Evolutionary conservation across 169 alveolate species (phyloP).

Genomic region (Plasmodium cynomolgi): DNA sequence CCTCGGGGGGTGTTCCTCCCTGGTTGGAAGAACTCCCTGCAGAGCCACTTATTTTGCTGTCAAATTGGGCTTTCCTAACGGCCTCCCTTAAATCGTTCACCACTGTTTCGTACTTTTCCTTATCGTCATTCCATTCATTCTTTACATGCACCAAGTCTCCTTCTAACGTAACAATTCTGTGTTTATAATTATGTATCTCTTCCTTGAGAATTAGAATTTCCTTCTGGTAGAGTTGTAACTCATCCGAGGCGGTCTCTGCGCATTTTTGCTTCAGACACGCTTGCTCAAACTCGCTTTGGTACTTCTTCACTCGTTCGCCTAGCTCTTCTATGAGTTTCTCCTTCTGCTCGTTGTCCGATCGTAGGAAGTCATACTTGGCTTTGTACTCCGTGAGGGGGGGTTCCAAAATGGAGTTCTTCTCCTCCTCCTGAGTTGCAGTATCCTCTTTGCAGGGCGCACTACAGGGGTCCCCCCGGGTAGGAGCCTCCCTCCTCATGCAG

Average conservation of each 20-base stretch:
- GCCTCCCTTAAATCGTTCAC: slow-evolving; percentile 39
- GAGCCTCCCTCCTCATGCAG: background rate
- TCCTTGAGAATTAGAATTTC: slow-evolving; percentile 56
- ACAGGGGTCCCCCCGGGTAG: background rate
- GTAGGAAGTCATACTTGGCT: slow-evolving; percentile 3
- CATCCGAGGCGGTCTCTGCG: slow-evolving; percentile 16
- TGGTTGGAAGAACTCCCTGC: background rate
- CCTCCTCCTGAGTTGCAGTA: background rate
- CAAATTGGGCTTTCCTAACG: slow-evolving; percentile 21
- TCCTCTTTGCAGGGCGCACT: background rate
- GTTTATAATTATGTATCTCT: slow-evolving; percentile 44
- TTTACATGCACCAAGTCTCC: slow-evolving; percentile 23
- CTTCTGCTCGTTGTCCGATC: slow-evolving; percentile 41
- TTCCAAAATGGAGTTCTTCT: background rate
- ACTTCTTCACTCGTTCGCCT: slow-evolving; percentile 18
- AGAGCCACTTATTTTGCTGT: slow-evolving; percentile 15
- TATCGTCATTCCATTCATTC: slow-evolving; percentile 45
- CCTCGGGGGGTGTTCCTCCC: background rate
- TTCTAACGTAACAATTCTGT: slow-evolving; percentile 11
- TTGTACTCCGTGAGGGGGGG: background rate
- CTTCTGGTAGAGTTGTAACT: slow-evolving; percentile 14
- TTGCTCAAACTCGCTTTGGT: slow-evolving; percentile 35
- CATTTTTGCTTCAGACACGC: slow-evolving; percentile 11
- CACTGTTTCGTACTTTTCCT: slow-evolving; percentile 13
- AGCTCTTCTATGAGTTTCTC: slow-evolving; percentile 62